Conservation (phyloP, 2,329 filamentous ascomycete genomes). For the Blastomyces emzantsi region DNA sequence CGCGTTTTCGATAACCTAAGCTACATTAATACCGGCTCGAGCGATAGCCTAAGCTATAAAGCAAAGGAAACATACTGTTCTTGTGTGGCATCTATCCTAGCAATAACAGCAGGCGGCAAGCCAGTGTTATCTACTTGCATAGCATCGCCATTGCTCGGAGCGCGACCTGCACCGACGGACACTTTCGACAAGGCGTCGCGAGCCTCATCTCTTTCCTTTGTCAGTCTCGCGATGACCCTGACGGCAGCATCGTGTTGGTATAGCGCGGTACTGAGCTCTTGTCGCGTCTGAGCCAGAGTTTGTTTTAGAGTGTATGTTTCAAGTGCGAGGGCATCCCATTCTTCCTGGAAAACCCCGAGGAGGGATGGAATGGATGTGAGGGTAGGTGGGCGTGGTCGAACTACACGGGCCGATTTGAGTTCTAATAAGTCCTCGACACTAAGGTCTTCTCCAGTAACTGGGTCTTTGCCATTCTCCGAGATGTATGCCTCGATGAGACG, state of each 20-base stretch:
- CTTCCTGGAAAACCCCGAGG: conserved; percentile 90
- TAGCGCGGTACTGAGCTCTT: conserved; percentile 85
- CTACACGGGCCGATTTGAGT: conserved; percentile 71
- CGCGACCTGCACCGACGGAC: conserved; percentile 54
- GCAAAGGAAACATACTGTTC: conserved; percentile 51
- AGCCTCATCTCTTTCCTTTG: conserved; percentile 87
- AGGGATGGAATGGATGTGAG: conserved; percentile 94
- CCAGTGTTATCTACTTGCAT: conserved; percentile 87
- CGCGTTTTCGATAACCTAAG: conserved; percentile 73
- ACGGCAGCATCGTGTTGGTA: conserved; percentile 98
- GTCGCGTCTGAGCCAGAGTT: conserved; percentile 77
- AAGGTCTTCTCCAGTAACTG: conserved; percentile 78
- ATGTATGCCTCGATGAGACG: conserved; percentile 93
- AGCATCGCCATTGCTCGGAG: conserved; percentile 57
- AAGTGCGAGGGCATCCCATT: conserved; percentile 90
- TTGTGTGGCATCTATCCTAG: conserved; percentile 71
- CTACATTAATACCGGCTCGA: conserved; percentile 16
- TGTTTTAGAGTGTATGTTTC: conserved; percentile 89
- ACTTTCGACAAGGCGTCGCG: conserved; percentile 80
- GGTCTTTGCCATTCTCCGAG: conserved; percentile 84
- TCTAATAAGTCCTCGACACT: conserved; percentile 76
- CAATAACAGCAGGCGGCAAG: conserved; percentile 61
- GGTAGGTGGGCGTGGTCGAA: conserved; percentile 81
- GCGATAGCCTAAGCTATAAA: conserved; percentile 4
- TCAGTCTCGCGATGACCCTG: conserved; percentile 81